A percentile compares a stretch with the other conserved stretches of the same genome.
phyloP scores from a whole-genome alignment of 495 filamentous ascomycete genomes.

The Penicillium salamii region DNA sequence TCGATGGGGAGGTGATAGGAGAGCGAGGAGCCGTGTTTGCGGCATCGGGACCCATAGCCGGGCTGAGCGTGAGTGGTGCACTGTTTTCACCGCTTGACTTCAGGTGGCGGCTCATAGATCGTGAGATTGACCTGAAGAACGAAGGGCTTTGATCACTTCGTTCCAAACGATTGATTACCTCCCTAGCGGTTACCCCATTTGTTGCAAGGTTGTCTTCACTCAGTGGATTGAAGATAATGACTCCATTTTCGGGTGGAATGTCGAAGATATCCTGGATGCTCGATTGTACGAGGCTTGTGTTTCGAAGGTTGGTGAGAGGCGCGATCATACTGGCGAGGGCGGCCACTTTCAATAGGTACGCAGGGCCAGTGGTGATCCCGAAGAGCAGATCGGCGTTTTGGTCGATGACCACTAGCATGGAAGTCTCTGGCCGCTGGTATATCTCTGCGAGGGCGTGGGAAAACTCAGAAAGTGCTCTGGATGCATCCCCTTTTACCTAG shows the following conservation, averaged over 20 bases:
- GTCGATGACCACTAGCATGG: constrained; percentile 67
- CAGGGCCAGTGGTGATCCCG: constrained; percentile 69
- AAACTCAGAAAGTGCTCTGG: constrained; percentile 64
- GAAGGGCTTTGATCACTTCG: constrained; percentile 32
- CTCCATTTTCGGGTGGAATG: constrained; percentile 59
- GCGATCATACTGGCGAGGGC: constrained; percentile 66
- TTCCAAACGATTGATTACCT: constrained; percentile 63
- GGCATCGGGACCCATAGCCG: not conserved
- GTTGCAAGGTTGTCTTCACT: constrained; percentile 67
- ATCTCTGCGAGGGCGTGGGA: constrained; percentile 66
- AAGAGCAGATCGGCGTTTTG: constrained; percentile 76
- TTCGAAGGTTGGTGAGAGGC: constrained; percentile 78
- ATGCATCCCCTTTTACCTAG: constrained; percentile 36
- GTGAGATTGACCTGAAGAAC: constrained; percentile 33
- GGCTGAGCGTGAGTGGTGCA: constrained; percentile 22
- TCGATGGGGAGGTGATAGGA: constrained; percentile 9
- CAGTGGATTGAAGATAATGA: constrained; percentile 67
- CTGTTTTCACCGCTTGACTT: constrained; percentile 33
- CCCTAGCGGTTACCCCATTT: constrained; percentile 65
- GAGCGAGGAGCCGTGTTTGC: not conserved
- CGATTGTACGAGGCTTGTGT: constrained; percentile 68
- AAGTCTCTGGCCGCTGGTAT: constrained; percentile 68
- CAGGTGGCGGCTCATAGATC: constrained; percentile 34
- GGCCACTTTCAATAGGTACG: constrained; percentile 76
- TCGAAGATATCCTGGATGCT: constrained; percentile 66